Conservation (phyloP, 1,139 yeast genomes). For the Saccharomyces pastorianus region DNA sequence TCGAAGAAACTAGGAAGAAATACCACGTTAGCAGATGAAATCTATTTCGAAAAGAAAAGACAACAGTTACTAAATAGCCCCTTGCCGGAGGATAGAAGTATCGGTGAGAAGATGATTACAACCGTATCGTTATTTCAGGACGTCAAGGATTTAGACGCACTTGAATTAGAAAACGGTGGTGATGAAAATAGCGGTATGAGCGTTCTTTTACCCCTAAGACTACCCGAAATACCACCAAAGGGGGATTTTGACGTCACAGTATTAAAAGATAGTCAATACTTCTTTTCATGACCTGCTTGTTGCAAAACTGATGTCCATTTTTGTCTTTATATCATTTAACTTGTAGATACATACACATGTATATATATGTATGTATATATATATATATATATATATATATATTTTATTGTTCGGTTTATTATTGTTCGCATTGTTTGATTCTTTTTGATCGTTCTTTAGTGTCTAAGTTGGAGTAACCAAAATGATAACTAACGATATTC, state of each 20-base stretch:
- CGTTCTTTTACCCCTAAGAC: slow-evolving; percentile 51
- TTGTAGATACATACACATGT: neutral
- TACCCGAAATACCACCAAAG: slow-evolving; percentile 70
- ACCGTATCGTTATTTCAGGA: slow-evolving; percentile 60
- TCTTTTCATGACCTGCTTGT: slow-evolving; percentile 42
- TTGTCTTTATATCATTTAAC: neutral
- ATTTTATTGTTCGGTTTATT: neutral
- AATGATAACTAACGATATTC: neutral
- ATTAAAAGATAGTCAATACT: slow-evolving; percentile 68
- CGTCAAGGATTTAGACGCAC: slow-evolving; percentile 3
- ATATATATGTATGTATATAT: neutral
- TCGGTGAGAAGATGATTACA: slow-evolving; percentile 57
- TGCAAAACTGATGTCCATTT: neutral
- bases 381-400: too few species aligned
- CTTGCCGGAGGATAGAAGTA: slow-evolving; percentile 41
- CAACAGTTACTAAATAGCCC: slow-evolving; percentile 46
- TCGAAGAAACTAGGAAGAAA: slow-evolving; percentile 47
- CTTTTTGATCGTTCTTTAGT: neutral
- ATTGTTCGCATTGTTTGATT: neutral
- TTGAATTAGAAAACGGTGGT: slow-evolving; percentile 29
- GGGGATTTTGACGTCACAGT: slow-evolving; percentile 78
- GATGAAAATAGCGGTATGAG: slow-evolving; percentile 26
- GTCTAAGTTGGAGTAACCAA: neutral
- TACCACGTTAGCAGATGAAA: slow-evolving; percentile 63
- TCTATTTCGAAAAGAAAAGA: slow-evolving; percentile 61